These are phyloP conservation scores for Trichoderma lentiforme DNA, from an alignment of 2,329 filamentous ascomycete genomes.

Conservation along the genomic window DNA sequence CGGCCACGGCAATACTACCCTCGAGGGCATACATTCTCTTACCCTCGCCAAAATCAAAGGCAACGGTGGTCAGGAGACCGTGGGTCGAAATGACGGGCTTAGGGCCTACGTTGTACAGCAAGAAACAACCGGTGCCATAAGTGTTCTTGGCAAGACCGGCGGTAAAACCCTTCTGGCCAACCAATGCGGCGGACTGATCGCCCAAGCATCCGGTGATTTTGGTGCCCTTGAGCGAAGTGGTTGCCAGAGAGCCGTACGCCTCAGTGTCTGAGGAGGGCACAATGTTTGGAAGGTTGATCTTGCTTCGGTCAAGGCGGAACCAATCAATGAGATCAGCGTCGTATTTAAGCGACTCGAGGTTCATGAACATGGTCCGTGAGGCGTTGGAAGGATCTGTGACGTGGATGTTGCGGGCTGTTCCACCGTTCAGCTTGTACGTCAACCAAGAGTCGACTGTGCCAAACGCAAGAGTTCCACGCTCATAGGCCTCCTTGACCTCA, in stretches of 20 bases:
- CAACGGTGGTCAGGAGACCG: conserved; percentile 73
- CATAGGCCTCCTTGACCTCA: conserved; percentile 66
- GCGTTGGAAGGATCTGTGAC: conserved; percentile 81
- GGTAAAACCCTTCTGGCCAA: conserved; percentile 74
- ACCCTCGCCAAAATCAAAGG: conserved; percentile 67
- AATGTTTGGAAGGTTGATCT: conserved; percentile 72
- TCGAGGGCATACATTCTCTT: conserved; percentile 73
- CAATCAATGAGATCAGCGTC: conserved; percentile 70
- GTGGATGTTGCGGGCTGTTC: conserved; percentile 59
- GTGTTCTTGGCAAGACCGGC: conserved; percentile 80
- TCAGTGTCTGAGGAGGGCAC: conserved; percentile 68
- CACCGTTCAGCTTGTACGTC: conserved; percentile 74
- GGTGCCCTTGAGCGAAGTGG: conserved; percentile 61
- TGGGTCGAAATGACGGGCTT: conserved; percentile 77
- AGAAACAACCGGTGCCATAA: conserved; percentile 81
- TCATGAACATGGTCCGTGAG: conserved; percentile 87
- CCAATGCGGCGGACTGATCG: conserved; percentile 77
- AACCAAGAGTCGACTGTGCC: conserved; percentile 82
- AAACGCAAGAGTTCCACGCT: conserved; percentile 68
- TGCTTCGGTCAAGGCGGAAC: conserved; percentile 67
- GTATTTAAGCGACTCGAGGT: conserved; percentile 71
- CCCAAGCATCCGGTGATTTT: conserved; percentile 75
- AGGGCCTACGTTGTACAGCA: conserved; percentile 77
- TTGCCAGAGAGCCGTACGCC: conserved; percentile 63
- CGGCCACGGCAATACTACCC: conserved; percentile 73